Base-by-base conservation (phyloP, 2,329 filamentous ascomycete species). In the Cadophora sp. region DNA sequence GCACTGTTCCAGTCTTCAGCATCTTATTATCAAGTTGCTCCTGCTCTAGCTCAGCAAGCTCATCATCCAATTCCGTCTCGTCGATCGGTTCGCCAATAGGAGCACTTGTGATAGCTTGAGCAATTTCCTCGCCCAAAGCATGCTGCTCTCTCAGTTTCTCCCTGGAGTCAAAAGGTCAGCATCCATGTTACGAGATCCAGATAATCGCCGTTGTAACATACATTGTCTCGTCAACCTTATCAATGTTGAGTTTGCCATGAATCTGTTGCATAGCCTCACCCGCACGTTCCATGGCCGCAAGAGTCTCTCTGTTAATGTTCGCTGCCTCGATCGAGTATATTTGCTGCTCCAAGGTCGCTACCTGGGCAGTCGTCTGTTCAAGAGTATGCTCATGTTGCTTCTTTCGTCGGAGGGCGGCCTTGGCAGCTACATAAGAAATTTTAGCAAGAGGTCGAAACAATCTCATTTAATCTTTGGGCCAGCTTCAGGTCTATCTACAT, bases 281-380 rank as follows among this genome's bases (percentile, higher is more conserved):
- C 12, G 96, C 95, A 78, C 91, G 91, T 87, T 97, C 91, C 94
- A 99, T 97, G 8, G 94, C 95, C 74, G 91, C 88, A 72, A 98
- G 85, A 14, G 96, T 99, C 85, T 97, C 94, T 82, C 95, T 91
- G 85, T 99, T 99, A 84, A 99, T 97, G 80, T 98, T 99, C 70
- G 96, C 96, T 59, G 94, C 93, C 82, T 99, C 96, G 83, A 99
- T 98, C 69, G 92, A 91, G 80, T 96, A 96, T 78, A 98, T 97
- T 80, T 99, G 94, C 78, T 94, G 92, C 80, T 99, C 96, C 55
- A 99, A 86, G 26, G 96, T 97, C 76, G 90, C 89, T 77, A 98
- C 97, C 82, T 98, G 95, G 37, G 91, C 89, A 68, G 89, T 87
- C 1, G 95, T 98, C 82, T 97, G 94, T 74, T 97, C 93, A 68